These are phyloP conservation scores for Trichoderma breve DNA, from an alignment of 2,329 filamentous ascomycete species.

Conservation along the genomic window DNA sequence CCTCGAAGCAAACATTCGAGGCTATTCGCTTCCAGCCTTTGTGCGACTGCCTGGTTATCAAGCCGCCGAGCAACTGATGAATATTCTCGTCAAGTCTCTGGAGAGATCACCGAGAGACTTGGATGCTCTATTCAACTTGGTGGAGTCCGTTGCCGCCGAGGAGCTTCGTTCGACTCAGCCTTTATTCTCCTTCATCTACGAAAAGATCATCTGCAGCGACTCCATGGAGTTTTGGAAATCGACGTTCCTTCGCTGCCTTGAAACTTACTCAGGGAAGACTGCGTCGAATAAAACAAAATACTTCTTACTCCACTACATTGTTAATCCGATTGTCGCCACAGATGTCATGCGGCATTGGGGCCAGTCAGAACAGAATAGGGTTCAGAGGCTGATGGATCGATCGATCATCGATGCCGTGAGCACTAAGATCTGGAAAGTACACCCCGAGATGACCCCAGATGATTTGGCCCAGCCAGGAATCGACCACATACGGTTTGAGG, in stretches of 20 bases:
- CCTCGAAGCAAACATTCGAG: slow-evolving; percentile 70
- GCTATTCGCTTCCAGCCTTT: slow-evolving; percentile 65
- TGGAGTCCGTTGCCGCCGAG: slow-evolving; percentile 79
- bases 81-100: slow-evolving; percentile 78
- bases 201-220: slow-evolving; percentile 76
- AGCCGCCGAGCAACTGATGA: slow-evolving; percentile 82
- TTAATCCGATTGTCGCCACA: slow-evolving; percentile 95
- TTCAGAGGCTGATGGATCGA: slow-evolving; percentile 77
- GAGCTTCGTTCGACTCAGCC: slow-evolving; percentile 75
- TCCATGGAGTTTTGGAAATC: slow-evolving; percentile 84
- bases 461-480: slow-evolving; percentile 82
- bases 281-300: slow-evolving; percentile 88
- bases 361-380: slow-evolving; percentile 52
- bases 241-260: slow-evolving; percentile 79
- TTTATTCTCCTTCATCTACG: slow-evolving; percentile 80
- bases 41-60: slow-evolving; percentile 86
- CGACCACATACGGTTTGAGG: slow-evolving; percentile 93
- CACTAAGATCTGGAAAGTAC: slow-evolving; percentile 89
- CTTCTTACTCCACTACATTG: slow-evolving; percentile 85
- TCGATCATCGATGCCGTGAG: slow-evolving; percentile 86
- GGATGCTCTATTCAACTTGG: slow-evolving; percentile 78
- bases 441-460: slow-evolving; percentile 76
- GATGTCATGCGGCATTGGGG: slow-evolving; percentile 86
- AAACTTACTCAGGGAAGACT: slow-evolving; percentile 76
- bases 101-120: slow-evolving; percentile 71